Evolutionary conservation across 495 filamentous ascomycete species (phyloP).

Genomic region (Penicillium cosmopolitanum): DNA sequence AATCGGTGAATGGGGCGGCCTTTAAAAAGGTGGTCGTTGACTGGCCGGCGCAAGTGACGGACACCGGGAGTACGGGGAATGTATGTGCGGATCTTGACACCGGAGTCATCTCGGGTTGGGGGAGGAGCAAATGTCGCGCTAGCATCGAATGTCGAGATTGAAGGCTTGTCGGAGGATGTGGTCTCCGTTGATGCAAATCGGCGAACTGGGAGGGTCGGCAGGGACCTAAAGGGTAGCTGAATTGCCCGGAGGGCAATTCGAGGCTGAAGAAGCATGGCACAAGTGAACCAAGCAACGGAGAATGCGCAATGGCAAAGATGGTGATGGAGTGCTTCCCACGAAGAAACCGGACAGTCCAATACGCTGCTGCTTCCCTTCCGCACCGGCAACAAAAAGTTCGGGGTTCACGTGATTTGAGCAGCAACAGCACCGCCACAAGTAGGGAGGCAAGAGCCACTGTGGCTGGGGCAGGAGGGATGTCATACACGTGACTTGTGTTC

Average conservation of each 20-base stretch:
- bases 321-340: neutral
- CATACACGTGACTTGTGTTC: neutral
- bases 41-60: constrained; percentile 84
- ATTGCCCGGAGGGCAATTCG: constrained; percentile 59
- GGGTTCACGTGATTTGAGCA: constrained; percentile 18
- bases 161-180: constrained; percentile 36
- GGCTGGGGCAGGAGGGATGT: neutral
- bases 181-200: constrained; percentile 58
- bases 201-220: constrained; percentile 45
- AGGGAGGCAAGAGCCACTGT: neutral
- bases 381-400: constrained; percentile 28
- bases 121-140: constrained; percentile 49
- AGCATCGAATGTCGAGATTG: constrained; percentile 38
- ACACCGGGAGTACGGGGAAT: constrained; percentile 94
- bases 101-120: constrained; percentile 42
- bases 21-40: constrained; percentile 97
- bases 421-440: neutral
- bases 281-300: constrained; percentile 4
- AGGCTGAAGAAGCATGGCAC: constrained; percentile 64
- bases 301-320: constrained; percentile 1
- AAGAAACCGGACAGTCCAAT: neutral
- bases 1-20: constrained; percentile 80
- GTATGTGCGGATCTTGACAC: constrained; percentile 70
- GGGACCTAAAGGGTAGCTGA: constrained; percentile 51
- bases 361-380: neutral